phyloP scores from a whole-genome alignment of 306 rosid species.

The Cotoneaster glaucophyllus region DNA sequence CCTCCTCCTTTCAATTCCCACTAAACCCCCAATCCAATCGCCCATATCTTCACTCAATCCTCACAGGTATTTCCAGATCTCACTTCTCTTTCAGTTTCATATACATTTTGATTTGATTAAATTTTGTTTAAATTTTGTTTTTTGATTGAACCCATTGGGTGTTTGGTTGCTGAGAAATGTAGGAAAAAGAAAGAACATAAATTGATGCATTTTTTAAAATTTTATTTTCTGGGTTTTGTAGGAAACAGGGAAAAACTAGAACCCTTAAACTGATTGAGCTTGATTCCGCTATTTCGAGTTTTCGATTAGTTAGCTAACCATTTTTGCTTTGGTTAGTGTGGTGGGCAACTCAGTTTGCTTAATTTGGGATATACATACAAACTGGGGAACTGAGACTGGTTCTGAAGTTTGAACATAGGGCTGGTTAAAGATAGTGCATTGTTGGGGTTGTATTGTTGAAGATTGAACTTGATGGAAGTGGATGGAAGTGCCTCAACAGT shows the following conservation, averaged over 20 bases:
- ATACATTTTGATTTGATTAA: background rate
- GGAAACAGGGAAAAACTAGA: background rate
- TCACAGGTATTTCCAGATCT: conserved; percentile 10
- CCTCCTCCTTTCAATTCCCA: background rate
- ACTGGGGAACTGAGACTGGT: background rate
- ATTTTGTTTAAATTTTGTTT: background rate
- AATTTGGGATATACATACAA: background rate
- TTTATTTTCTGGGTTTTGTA: background rate
- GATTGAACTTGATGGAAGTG: conserved; percentile 25
- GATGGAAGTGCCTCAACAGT: conserved; percentile 7
- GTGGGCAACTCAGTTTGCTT: background rate
- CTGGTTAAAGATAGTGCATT: background rate
- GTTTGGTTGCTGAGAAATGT: conserved; percentile 5
- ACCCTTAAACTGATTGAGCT: background rate
- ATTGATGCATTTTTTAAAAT: background rate
- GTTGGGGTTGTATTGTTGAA: conserved; percentile 9
- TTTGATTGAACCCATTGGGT: background rate
- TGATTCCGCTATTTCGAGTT: background rate
- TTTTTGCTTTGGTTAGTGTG: background rate
- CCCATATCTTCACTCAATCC: background rate
- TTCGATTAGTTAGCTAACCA: background rate
- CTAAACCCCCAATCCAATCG: conserved; percentile 1
- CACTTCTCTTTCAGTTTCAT: background rate
- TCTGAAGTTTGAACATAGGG: background rate
- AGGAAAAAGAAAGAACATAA: background rate